These are phyloP conservation scores for Lasiosphaeria hispida DNA, from an alignment of 495 filamentous ascomycete genomes.

Conservation along the genomic window DNA sequence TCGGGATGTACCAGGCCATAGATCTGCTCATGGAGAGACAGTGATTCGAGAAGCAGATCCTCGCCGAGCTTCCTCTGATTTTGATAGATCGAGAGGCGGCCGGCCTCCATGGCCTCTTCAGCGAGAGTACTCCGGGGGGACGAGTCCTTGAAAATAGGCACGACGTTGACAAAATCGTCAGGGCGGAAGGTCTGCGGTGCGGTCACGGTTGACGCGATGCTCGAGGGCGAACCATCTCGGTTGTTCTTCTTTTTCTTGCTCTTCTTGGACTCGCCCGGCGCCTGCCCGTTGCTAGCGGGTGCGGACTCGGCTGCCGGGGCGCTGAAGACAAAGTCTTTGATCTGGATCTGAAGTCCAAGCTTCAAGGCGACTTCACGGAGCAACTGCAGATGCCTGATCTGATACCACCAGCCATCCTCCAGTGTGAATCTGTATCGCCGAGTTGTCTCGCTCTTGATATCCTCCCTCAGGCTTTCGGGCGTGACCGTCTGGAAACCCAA, in stretches of 20 bases:
- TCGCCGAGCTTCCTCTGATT: constrained; percentile 94
- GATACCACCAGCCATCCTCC: constrained; percentile 59
- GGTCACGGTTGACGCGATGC: constrained; percentile 48
- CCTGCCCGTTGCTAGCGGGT: constrained; percentile 30
- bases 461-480: constrained; percentile 63
- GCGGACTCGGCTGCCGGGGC: constrained; percentile 22
- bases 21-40: constrained; percentile 97
- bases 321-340: constrained; percentile 76
- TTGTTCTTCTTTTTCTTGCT: constrained; percentile 77
- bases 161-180: constrained; percentile 86
- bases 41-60: constrained; percentile 89
- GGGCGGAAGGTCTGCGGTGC: constrained; percentile 65
- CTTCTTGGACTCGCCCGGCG: constrained; percentile 40
- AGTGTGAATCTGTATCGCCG: constrained; percentile 76
- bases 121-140: constrained; percentile 83
- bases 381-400: constrained; percentile 73
- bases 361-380: constrained; percentile 88
- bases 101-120: constrained; percentile 93
- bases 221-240: constrained; percentile 48
- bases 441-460: constrained; percentile 68
- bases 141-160: constrained; percentile 91
- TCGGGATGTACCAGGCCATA: constrained; percentile 97
- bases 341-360: constrained; percentile 83
- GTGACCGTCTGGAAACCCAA: constrained; percentile 75
- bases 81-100: constrained; percentile 89